These are phyloP conservation scores for Amanita brunnescens DNA, from an alignment of 768 basidiomycete species.

Conservation along the genomic window DNA sequence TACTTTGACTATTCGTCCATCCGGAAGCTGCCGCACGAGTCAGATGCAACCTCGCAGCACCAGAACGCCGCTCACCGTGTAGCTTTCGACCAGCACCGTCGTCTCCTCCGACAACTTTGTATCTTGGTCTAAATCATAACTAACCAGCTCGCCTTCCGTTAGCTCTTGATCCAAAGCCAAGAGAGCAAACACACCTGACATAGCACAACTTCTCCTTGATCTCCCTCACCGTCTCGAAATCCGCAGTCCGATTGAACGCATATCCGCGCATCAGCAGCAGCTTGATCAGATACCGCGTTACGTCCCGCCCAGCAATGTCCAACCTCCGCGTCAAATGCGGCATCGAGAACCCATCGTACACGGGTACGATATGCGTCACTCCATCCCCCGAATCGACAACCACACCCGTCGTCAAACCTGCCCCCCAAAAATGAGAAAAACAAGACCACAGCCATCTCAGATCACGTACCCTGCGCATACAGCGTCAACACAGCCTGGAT, in stretches of 20 bases:
- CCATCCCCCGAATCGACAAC: slow-evolving; percentile 99
- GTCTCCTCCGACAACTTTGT: slow-evolving; percentile 92
- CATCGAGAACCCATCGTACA: slow-evolving; percentile 93
- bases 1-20: slow-evolving; percentile 94
- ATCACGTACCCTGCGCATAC: slow-evolving; percentile 86
- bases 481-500: slow-evolving; percentile 98
- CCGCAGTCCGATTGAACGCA: slow-evolving; percentile 98
- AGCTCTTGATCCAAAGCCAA: not conserved
- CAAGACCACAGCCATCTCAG: not conserved
- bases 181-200: slow-evolving; percentile 55
- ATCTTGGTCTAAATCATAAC: slow-evolving; percentile 96
- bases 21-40: slow-evolving; percentile 60
- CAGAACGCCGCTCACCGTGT: slow-evolving; percentile 51
- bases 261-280: slow-evolving; percentile 99
- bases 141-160: slow-evolving; percentile 20
- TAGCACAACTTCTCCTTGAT: slow-evolving; percentile 99
- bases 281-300: slow-evolving; percentile 98
- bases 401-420: slow-evolving; percentile 95
- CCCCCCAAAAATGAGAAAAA: not conserved
- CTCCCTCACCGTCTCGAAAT: slow-evolving; percentile 97
- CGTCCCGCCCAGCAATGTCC: slow-evolving; percentile 97
- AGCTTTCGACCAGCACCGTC: slow-evolving; percentile 91
- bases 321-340: slow-evolving; percentile 91
- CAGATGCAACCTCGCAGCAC: not conserved
- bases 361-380: slow-evolving; percentile 98